Evolutionary conservation across 441 rosid species (phyloP).

Genomic region (Pelargonium citronellum): DNA sequence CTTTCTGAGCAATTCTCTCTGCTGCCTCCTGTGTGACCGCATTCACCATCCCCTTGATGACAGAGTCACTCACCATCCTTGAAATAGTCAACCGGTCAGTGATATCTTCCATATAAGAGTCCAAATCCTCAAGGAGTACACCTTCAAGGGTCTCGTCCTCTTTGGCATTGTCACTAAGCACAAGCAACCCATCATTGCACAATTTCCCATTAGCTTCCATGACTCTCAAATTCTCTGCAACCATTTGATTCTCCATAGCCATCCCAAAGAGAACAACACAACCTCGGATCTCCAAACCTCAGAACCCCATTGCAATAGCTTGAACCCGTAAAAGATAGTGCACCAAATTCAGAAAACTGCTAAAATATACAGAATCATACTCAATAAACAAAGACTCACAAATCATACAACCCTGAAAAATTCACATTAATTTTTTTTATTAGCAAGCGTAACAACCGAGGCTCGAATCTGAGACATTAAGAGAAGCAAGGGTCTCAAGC

Average conservation of each 20-base stretch:
- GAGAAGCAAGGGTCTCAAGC: too few species aligned
- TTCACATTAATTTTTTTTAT: too few species aligned
- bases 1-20: conserved; percentile 56
- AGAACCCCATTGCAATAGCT: background rate
- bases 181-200: conserved; percentile 18
- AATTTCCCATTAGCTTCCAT: conserved; percentile 25
- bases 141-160: conserved; percentile 29
- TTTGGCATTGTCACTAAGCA: conserved; percentile 21
- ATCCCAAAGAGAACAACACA: conserved; percentile 12
- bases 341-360: background rate
- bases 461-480: too few species aligned
- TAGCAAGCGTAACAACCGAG: too few species aligned
- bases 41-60: conserved; percentile 62
- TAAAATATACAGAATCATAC: background rate
- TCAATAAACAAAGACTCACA: conserved; percentile 2
- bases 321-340: background rate
- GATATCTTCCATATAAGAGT: conserved; percentile 58
- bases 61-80: conserved; percentile 70
- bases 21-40: conserved; percentile 73
- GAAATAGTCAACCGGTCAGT: conserved; percentile 51
- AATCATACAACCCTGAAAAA: background rate
- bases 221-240: conserved; percentile 27
- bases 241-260: conserved; percentile 28
- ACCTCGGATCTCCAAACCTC: background rate
- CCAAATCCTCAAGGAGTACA: conserved; percentile 52